These are phyloP conservation scores for Cercospora sesami DNA, from an alignment of 2,329 filamentous ascomycete species.

Conservation along the genomic window DNA sequence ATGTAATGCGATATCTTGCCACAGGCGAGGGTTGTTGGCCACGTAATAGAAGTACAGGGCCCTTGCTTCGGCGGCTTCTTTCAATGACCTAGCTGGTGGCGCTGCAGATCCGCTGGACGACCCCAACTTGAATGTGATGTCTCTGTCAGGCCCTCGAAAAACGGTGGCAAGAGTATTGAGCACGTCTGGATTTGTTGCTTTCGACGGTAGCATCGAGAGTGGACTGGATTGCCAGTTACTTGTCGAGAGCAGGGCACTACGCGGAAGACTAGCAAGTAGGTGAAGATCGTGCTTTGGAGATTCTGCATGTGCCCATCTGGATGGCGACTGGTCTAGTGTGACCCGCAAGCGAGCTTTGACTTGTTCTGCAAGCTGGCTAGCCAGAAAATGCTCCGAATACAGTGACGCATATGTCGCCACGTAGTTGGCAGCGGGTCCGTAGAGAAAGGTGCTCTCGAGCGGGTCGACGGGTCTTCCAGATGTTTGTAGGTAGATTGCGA, in stretches of 20 bases:
- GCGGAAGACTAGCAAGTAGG: conserved; percentile 59
- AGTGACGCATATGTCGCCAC: conserved; percentile 56
- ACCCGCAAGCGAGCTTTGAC: conserved; percentile 52
- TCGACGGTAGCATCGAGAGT: conserved; percentile 54
- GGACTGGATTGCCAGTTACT: conserved; percentile 42
- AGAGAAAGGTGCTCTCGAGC: conserved; percentile 56
- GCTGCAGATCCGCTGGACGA: conserved; percentile 36
- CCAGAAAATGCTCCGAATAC: conserved; percentile 58
- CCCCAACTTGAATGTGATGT: conserved; percentile 35
- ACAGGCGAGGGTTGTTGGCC: conserved; percentile 52
- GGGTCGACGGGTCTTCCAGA: conserved; percentile 48
- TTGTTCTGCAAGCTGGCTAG: conserved; percentile 45
- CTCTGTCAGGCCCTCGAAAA: conserved; percentile 54
- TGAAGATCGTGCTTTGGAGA: conserved; percentile 58
- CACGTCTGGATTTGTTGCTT: conserved; percentile 54
- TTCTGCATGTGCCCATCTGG: conserved; percentile 55
- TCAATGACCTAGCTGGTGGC: conserved; percentile 38
- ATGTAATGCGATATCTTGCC: conserved; percentile 53
- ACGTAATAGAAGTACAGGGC: conserved; percentile 58
- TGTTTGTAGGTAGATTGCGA: conserved; percentile 55
- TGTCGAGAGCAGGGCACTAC: conserved; percentile 52
- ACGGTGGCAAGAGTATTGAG: conserved; percentile 57
- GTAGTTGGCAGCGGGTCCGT: conserved; percentile 58
- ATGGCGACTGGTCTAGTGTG: conserved; percentile 48
- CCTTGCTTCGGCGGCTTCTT: conserved; percentile 55